Conservation (phyloP, 148 eudicot species). For the Mesembryanthemum crystallinum region DNA sequence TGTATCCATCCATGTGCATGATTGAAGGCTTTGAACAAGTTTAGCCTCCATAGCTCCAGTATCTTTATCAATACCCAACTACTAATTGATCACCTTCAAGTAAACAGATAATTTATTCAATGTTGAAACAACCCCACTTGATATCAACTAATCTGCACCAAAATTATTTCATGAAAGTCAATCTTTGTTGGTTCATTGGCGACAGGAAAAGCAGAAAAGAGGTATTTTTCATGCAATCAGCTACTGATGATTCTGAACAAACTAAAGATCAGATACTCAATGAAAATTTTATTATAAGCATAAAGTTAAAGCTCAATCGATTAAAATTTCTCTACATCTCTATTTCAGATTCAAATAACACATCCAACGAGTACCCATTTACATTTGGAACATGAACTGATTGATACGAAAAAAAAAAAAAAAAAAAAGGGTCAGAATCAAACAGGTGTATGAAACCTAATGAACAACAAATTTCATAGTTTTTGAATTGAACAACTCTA, state of each 20-base stretch:
- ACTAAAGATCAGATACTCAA: not conserved
- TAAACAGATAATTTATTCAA: not conserved
- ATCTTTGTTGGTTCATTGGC: not conserved
- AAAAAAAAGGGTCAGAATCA: not conserved
- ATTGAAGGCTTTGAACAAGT: slow-evolving; percentile 42
- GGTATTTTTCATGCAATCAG: too few species aligned
- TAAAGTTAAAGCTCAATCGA: not conserved
- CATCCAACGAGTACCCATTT: not conserved
- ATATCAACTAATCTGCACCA: slow-evolving; percentile 1
- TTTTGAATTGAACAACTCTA: not conserved
- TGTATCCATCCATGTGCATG: slow-evolving; percentile 43
- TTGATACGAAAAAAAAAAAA: not conserved
- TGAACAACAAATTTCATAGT: not conserved
- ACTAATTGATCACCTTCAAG: not conserved
- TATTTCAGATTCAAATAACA: not conserved
- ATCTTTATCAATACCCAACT: slow-evolving; percentile 22
- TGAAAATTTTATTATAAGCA: not conserved
- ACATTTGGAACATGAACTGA: not conserved
- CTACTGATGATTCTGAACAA: too few species aligned
- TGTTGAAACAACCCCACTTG: not conserved
- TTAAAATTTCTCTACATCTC: not conserved
- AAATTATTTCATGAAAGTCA: not conserved
- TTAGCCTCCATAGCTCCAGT: slow-evolving; percentile 48
- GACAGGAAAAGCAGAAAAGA: not conserved
- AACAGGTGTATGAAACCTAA: not conserved